phyloP scores from a whole-genome alignment of 495 filamentous ascomycete genomes.

The Penicillium ochrochloron region DNA sequence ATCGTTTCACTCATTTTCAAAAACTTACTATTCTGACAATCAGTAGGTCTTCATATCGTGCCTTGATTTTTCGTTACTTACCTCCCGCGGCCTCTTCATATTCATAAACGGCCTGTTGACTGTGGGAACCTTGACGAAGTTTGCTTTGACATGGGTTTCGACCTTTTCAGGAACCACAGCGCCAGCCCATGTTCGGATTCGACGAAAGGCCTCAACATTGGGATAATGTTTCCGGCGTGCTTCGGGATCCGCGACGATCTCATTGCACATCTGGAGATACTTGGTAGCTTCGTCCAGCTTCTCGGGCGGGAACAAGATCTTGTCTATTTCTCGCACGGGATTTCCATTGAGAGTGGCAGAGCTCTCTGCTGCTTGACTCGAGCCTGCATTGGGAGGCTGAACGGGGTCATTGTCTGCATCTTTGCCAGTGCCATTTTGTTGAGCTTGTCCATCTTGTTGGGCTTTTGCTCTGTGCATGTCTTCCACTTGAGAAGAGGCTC shows the following conservation, averaged over 20 bases:
- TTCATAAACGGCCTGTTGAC: neutral
- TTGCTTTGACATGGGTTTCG: neutral
- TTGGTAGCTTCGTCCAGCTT: neutral
- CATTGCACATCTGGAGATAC: slow-evolving; percentile 2
- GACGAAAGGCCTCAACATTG: slow-evolving; percentile 12
- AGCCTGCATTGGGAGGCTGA: neutral
- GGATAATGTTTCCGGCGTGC: slow-evolving; percentile 16
- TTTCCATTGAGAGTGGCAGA: neutral
- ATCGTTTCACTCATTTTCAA: too few species aligned
- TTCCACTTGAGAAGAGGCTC: neutral
- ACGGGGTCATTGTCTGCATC: neutral
- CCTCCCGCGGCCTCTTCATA: neutral
- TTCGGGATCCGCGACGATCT: slow-evolving; percentile 1
- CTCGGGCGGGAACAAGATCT: neutral
- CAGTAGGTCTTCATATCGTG: neutral
- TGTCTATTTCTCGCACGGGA: neutral
- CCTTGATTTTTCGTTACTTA: neutral
- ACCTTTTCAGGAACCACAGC: neutral
- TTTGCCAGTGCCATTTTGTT: neutral
- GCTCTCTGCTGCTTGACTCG: neutral
- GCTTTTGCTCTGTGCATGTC: neutral
- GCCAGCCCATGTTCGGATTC: slow-evolving; percentile 24
- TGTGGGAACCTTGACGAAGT: neutral
- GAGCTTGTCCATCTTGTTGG: neutral
- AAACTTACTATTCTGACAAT: too few species aligned